A percentile compares a stretch with the other conserved stretches of the same genome.
phyloP scores from a whole-genome alignment of 2,329 filamentous ascomycete species.

The Monosporascus sp. region DNA sequence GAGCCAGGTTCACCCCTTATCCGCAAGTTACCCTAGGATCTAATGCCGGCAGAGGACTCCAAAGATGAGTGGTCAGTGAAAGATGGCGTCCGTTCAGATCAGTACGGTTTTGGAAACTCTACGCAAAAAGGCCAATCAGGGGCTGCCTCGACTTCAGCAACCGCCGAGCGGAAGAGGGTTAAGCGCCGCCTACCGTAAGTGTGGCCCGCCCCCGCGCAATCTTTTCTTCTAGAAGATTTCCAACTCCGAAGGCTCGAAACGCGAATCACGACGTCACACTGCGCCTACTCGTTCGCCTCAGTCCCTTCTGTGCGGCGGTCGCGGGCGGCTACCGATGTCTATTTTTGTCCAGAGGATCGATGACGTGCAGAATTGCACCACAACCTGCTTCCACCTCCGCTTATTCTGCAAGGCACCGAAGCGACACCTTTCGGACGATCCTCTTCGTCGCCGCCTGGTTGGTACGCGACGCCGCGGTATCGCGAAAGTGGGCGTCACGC shows the following conservation, averaged over 20 bases:
- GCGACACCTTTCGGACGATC: slow-evolving; percentile 2
- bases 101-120: no score
- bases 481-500: slow-evolving; percentile 21
- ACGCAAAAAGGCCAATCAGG: neutral
- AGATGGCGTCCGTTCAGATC: no score
- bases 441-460: slow-evolving; percentile 7
- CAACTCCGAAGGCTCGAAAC: neutral
- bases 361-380: neutral
- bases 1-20: no score
- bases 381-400: no score
- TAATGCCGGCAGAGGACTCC: no score
- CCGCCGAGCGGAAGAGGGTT: neutral
- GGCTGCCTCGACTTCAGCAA: neutral
- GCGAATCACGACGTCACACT: neutral
- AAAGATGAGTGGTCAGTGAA: no score
- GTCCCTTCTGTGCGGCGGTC: no score
- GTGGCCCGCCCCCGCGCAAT: neutral
- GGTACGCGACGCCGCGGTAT: slow-evolving; percentile 8
- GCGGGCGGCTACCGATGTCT: neutral
- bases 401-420: slow-evolving; percentile 18
- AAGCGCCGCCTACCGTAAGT: slow-evolving; percentile 1
- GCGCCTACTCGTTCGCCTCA: neutral
- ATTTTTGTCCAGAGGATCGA: neutral
- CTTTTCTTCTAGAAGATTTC: slow-evolving; percentile 3
- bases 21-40: no score